Base-by-base conservation (phyloP, 1,284 basidiomycete species). In the Anthracocystis setariae region DNA sequence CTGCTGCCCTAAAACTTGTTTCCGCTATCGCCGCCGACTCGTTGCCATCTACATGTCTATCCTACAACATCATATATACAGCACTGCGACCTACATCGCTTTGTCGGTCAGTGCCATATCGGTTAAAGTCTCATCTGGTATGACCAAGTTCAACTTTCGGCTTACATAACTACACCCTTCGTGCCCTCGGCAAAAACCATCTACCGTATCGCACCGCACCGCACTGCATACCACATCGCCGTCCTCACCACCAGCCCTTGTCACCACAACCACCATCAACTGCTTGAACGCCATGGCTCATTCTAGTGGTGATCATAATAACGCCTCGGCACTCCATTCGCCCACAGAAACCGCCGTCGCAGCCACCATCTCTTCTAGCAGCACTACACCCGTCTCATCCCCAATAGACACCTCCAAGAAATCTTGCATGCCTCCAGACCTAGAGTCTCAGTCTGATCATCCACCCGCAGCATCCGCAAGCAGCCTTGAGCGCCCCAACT, bases 361-460 rank as follows among this genome's bases (percentile, higher is more conserved):
- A 7, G 35, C 17, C 32, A 23, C 27, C 49, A 9, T 20, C 38
- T 27, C 29, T 45, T 42, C n/a, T 21, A 44, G n/a, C 50, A 42
- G 44, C 33, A 48, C 29, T 29, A 17, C 42, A 20, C 18, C 53
- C 53, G 33, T 46, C 51, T 27, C 54, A 49, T 46, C 40, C 3
- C 45, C 46, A 48, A 45, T 48, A 58, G 21, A 38, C 32, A 48
- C 61, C 5, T 42, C 54, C 39, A 48, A 47, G 20, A 2, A 38
- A 24, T 4, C 48, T 8, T 44, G 55, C 25, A 13, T 58, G 25
- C 55, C 50, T 13, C 55, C 62, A 53, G 62, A 65, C 39, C 47
- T 55, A 12, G 56, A 54, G 12, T 17, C 10, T 33, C 55, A 55
- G 25, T 12, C 49, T 20, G 24, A 32, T 10, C 21, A 40, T 17